Evolutionary conservation across 768 basidiomycete genomes (phyloP), one percentile per base, ranked within the genome.

Genomic region (Imleria badia): DNA sequence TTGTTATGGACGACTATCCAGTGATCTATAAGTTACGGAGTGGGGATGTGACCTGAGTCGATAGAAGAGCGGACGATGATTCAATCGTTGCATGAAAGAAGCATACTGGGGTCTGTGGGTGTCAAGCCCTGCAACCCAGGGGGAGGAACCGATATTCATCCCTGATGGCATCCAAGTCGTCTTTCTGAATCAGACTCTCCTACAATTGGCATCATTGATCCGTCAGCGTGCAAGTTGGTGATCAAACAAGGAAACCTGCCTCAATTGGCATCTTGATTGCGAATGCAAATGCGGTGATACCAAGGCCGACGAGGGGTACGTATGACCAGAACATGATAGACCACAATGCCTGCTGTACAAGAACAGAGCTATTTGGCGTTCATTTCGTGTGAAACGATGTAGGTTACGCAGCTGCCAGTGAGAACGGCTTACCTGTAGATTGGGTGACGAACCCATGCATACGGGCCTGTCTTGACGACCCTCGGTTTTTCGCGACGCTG

Each of bases 361-460:
- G 63, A 2, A 63, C 54, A 0, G 46, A 38, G 17, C 66, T 66
- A 3, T 29, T 22, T 38, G 1, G 19, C 41, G 35, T 43, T 17
- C 22, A 29, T 23, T 14, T 9, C 15, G 12, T 6, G 20, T 51
- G 33, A 43, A 17, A 17, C 13, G 17, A 22, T n/a, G n/a, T n/a
- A n/a, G n/a, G n/a, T 29, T 6, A 7, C 2, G 23, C 12, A 34
- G 17, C 34, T 7, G n/a, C n/a, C n/a, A n/a, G n/a, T n/a, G 23
- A 30, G 34, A 40, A 44, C 7, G 8, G 48, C 70, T 30, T 39
- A 64, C 72, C 55, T 61, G 44, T 72, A 73, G 3, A 50, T 34
- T 2, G 73, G 73, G 40, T 73, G 73, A 38, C 72, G 72, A 46
- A 73, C 63, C 51, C 67, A 64, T 23, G 61, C 62, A 55, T 73